Evolutionary conservation across 1,284 basidiomycete species (phyloP), one percentile per base, ranked within the genome.

Genomic region (Stereum hirsutum): DNA sequence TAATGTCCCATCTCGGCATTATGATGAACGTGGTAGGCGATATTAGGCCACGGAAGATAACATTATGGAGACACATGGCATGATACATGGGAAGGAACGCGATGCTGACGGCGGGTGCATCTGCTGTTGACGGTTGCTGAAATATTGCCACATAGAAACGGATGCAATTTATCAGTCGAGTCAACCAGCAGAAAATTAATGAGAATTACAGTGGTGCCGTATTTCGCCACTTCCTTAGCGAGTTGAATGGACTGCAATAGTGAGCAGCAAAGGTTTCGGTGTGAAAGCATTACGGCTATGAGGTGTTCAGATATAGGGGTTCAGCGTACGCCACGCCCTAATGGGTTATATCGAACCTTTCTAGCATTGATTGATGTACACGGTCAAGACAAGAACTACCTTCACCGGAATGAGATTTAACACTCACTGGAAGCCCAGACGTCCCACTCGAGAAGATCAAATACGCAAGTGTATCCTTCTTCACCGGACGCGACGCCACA

Each of bases 371-470:
- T 14, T 20, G 15, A 20, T 5, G 10, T n/a, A n/a, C 20, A 3
- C 10, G 23, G 28, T 5, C 15, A 26, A n/a, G n/a, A n/a, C n/a
- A n/a, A n/a, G n/a, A n/a, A n/a, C n/a, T n/a, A n/a, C n/a, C n/a
- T 20, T 2, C 15, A 10, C 1, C 20, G 6, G 34, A 38, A 33
- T 5, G 27, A 6, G 28, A 40, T 30, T 47, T 56, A 39, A 15
- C 26, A 81, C 84, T 84, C 71, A 88, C 88, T 0, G 85, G 84
- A 3, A 79, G 60, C 2, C 85, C 85, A 45, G 72, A 85, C 0
- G 85, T 88, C 25, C 84, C 85, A 51, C 84, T 88, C 1, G 84
- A 88, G 53, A 86, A 86, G 0, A 82, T 60, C 1, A 89, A 61
- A 57, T 87, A 85, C 0, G 81, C 84, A 1, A 86, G 60, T 0